Conservation (phyloP, 305 asterid species). For the Solanum chacoense region DNA sequence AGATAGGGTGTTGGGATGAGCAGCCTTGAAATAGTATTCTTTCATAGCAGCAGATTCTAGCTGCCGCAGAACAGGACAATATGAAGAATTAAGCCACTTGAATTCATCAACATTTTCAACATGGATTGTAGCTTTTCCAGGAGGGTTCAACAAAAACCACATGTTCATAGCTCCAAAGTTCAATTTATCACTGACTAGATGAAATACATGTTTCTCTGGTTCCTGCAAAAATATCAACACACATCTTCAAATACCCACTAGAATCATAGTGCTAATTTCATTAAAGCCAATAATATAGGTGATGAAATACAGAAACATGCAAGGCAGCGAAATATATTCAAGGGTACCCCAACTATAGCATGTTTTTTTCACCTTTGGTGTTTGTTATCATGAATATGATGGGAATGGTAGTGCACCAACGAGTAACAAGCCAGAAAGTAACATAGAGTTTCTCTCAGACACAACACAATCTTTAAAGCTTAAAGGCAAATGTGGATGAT, state of each 20-base stretch:
- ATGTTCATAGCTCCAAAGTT: conserved; percentile 98
- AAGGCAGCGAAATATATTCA: neutral
- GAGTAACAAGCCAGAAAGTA: neutral
- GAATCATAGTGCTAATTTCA: neutral
- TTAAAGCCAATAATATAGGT: neutral
- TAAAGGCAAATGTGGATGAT: neutral
- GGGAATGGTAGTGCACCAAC: neutral
- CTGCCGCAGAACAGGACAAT: conserved; percentile 84
- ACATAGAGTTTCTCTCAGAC: neutral
- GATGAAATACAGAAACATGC: neutral
- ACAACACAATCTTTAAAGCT: neutral
- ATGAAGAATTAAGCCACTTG: conserved; percentile 94
- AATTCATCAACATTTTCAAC: conserved; percentile 94
- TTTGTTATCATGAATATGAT: neutral
- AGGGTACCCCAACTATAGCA: neutral
- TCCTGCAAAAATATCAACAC: conserved; percentile 48
- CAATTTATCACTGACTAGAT: conserved; percentile 93
- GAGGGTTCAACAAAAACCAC: conserved; percentile 99
- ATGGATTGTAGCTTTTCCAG: conserved; percentile 92
- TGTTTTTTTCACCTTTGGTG: neutral
- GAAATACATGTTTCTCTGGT: conserved; percentile 90
- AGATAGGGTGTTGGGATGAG: conserved; percentile 82
- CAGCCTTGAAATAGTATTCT: conserved; percentile 88
- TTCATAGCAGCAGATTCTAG: conserved; percentile 95
- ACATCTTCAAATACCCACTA: neutral